Evolutionary conservation across 2,329 filamentous ascomycete species (phyloP).

Genomic region (Pyrenophora seminiperda): DNA sequence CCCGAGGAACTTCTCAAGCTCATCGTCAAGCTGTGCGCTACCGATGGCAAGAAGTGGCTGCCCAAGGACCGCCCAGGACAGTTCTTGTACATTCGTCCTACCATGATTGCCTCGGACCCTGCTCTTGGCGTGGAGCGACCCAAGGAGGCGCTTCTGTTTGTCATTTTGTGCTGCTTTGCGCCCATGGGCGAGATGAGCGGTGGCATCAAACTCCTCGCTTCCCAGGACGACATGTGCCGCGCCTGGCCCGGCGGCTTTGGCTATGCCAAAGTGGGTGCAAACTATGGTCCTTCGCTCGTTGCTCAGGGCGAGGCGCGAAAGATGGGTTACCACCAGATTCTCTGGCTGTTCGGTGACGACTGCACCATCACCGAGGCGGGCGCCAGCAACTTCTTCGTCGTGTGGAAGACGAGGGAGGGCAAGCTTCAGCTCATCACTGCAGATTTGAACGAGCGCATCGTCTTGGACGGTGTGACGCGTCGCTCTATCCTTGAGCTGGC

Average conservation of each 20-base stretch:
- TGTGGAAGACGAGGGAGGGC: constrained; percentile 72
- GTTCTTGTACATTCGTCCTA: constrained; percentile 85
- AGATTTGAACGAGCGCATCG: constrained; percentile 79
- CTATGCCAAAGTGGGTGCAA: constrained; percentile 89
- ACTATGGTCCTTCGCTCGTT: constrained; percentile 84
- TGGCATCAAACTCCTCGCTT: constrained; percentile 74
- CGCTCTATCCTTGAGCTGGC: constrained; percentile 77
- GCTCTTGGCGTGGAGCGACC: constrained; percentile 82
- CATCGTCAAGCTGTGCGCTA: constrained; percentile 70
- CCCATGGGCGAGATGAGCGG: constrained; percentile 47
- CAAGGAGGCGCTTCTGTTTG: constrained; percentile 83
- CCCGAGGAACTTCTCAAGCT: constrained; percentile 74
- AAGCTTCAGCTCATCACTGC: constrained; percentile 78
- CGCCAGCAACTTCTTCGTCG: constrained; percentile 88
- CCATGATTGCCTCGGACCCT: constrained; percentile 80
- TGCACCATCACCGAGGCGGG: constrained; percentile 87
- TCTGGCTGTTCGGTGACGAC: constrained; percentile 87
- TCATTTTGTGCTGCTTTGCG: constrained; percentile 65
- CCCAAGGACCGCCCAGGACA: constrained; percentile 69
- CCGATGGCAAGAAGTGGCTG: constrained; percentile 80
- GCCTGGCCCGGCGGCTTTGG: constrained; percentile 95
- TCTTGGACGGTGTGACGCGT: constrained; percentile 87
- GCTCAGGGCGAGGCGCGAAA: constrained; percentile 75
- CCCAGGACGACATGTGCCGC: constrained; percentile 79
- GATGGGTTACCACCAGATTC: constrained; percentile 81